Conservation (phyloP, 2,329 filamentous ascomycete species). For the Alternaria dauci region DNA sequence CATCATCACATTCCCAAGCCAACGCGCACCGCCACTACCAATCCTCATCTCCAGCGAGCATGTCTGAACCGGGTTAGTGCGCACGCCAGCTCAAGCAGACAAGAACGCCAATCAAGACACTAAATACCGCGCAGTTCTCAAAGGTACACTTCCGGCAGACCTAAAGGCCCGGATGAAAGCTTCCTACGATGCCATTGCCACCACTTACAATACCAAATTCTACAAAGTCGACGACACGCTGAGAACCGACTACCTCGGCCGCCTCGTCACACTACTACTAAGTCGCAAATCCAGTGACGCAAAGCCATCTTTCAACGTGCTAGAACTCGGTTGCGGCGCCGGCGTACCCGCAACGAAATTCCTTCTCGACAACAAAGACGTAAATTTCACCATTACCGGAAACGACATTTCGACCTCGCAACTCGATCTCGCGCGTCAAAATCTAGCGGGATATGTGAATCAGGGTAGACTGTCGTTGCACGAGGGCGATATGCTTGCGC, state of each 20-base stretch:
- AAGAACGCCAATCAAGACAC: too few species aligned
- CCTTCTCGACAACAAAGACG: slow-evolving; percentile 28
- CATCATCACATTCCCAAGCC: too few species aligned
- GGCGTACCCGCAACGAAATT: slow-evolving; percentile 41
- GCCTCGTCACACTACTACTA: slow-evolving; percentile 25
- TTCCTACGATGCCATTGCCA: slow-evolving; percentile 45
- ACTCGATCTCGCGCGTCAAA: slow-evolving; percentile 45
- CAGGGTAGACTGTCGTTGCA: slow-evolving; percentile 27
- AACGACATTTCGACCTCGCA: slow-evolving; percentile 56
- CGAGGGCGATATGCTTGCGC: too few species aligned
- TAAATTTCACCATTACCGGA: slow-evolving; percentile 45
- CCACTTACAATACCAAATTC: slow-evolving; percentile 32
- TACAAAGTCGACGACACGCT: slow-evolving; percentile 28
- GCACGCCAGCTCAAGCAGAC: too few species aligned
- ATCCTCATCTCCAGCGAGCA: too few species aligned
- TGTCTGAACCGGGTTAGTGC: too few species aligned
- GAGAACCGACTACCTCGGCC: slow-evolving; percentile 32
- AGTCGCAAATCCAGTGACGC: neutral
- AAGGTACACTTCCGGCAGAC: slow-evolving; percentile 12
- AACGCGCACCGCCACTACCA: too few species aligned
- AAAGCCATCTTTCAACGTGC: slow-evolving; percentile 8
- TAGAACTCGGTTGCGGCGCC: slow-evolving; percentile 44
- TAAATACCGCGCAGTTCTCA: neutral
- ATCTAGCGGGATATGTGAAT: slow-evolving; percentile 22
- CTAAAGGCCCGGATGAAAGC: slow-evolving; percentile 40